Evolutionary conservation across 1,284 basidiomycete species (phyloP), one percentile per base, ranked within the genome.

Genomic region (Vanrija sp.): DNA sequence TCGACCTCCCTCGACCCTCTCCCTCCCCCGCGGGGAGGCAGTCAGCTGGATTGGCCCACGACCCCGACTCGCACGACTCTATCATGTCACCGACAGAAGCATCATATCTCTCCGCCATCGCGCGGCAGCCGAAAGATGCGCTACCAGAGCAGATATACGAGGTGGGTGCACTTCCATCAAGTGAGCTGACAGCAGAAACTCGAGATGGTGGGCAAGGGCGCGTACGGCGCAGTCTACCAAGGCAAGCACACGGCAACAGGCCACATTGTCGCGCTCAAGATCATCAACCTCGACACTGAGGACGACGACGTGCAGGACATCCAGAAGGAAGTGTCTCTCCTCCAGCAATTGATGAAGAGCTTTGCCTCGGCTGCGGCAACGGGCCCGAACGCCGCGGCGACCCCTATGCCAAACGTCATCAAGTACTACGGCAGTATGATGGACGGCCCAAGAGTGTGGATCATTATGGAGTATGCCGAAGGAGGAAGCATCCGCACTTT

Each of bases 241-340:
- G 93, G 90, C n/a, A 79, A 86, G 54, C 89, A 96, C 65, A 81
- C 89, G 44, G 83, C 86, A 1, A 86, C 89, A 0, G 88, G 90
- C 16, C 88, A 91, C 52, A 82, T 92, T 49, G 91, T 97, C 16
- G 94, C 92, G 15, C 86, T 97, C 78, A 97, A 98, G 79, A 95
- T 98, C 72, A 97, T 98, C 80, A 92, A 98, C 74, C 86, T 98
- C 61, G 96, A 98, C 78, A 96, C 90, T 16, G 86, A 90, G 51
- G 93, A 94, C 73, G 94, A 97, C 75, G 96, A 99, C 74, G 93
- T 98, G 23, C 88, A 82, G 46, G 95, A 96, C 76, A 98, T 98
- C 54, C 95, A 98, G 77, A 87, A 89, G 61, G 96, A 98, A 77
- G 92, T 98, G 19, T 86, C 91, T 7, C 85, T 98, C 46, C 82